Percentiles rank a stretch among this genome's conserved stretches.
Conservation (phyloP, 768 basidiomycete species). For the Leccinum incarnatum region DNA sequence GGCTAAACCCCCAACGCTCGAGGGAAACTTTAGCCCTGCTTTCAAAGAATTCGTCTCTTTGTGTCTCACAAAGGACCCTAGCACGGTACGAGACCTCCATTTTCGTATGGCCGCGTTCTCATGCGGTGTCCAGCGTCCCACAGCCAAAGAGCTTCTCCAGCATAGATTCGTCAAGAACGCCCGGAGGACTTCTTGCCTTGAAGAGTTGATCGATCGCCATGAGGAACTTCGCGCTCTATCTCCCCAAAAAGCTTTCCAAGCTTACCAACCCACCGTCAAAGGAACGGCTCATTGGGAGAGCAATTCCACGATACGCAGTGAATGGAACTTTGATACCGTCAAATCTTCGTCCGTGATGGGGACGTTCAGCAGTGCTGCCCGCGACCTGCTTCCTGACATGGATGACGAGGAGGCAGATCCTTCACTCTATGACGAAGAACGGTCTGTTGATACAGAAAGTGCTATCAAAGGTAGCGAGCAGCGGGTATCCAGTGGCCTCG, state of each 20-base stretch:
- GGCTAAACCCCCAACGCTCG: conserved; percentile 87
- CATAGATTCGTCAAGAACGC: conserved; percentile 91
- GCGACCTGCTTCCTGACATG: conserved; percentile 63
- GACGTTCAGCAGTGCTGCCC: conserved; percentile 69
- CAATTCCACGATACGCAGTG: conserved; percentile 77
- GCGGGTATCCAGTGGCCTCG: conserved; percentile 37
- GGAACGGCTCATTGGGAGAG: conserved; percentile 66
- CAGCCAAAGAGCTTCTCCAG: conserved; percentile 88
- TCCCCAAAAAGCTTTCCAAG: conserved; percentile 53
- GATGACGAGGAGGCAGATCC: conserved; percentile 47
- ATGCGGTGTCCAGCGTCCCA: conserved; percentile 64
- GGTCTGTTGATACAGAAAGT: conserved; percentile 58
- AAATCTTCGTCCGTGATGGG: conserved; percentile 72
- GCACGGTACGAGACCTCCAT: conserved; percentile 47
- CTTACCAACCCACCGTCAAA: conserved; percentile 55
- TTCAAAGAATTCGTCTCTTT: conserved; percentile 93
- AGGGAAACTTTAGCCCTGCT: conserved; percentile 76
- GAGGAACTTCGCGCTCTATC: conserved; percentile 71
- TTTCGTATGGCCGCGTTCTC: conserved; percentile 2
- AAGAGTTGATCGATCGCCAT: conserved; percentile 85
- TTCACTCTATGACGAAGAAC: conserved; percentile 42
- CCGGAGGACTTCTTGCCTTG: conserved; percentile 76
- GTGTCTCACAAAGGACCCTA: conserved; percentile 93
- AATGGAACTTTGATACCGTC: conserved; percentile 95
- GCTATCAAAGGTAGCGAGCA: conserved; percentile 68